Conservation (phyloP, 1,284 basidiomycete species). For the Phylloboletellus chloephorus region DNA sequence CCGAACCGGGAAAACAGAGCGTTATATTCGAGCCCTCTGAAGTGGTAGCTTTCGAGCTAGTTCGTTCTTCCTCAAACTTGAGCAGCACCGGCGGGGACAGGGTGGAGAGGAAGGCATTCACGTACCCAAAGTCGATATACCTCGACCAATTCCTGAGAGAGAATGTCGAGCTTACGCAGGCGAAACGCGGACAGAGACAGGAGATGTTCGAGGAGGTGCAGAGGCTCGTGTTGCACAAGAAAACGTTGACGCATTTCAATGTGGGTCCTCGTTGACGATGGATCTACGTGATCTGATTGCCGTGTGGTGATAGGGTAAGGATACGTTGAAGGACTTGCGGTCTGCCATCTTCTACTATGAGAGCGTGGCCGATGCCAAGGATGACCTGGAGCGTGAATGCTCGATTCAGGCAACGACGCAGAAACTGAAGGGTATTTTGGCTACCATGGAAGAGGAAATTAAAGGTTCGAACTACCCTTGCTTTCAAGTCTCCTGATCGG, state of each 20-base stretch:
- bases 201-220: conserved; percentile 46
- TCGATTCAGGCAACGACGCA: conserved; percentile 39
- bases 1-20: conserved; percentile 35
- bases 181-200: conserved; percentile 42
- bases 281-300: not conserved
- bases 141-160: conserved; percentile 64
- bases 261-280: conserved; percentile 36
- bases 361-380: conserved; percentile 48
- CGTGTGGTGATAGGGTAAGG: conserved; percentile 43
- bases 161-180: conserved; percentile 48
- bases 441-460: conserved; percentile 47
- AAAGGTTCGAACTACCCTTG: conserved; percentile 38
- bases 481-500: not conserved
- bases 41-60: conserved; percentile 56
- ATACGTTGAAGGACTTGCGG: conserved; percentile 54
- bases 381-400: conserved; percentile 42
- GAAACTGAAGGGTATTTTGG: conserved; percentile 49
- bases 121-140: conserved; percentile 58
- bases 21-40: conserved; percentile 59
- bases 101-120: conserved; percentile 43
- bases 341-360: conserved; percentile 66
- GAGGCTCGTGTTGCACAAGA: conserved; percentile 41
- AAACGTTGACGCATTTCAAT: conserved; percentile 47
- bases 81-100: conserved; percentile 20
- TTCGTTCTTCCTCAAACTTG: conserved; percentile 16